These are phyloP conservation scores for Sporopachydermia quercuum DNA, from an alignment of 805 yeast species.

Conservation along the genomic window DNA sequence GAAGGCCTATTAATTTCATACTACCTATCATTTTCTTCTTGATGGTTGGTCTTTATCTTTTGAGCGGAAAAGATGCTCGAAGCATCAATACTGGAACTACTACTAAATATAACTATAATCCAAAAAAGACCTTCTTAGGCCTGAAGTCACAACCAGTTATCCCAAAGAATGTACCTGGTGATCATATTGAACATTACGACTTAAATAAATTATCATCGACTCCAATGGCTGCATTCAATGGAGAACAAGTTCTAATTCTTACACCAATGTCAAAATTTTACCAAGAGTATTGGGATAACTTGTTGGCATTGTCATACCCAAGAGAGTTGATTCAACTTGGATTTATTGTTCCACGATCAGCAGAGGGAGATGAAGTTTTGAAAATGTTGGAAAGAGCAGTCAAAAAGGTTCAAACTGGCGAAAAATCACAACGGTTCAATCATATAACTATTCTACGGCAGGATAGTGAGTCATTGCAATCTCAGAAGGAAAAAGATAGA, in stretches of 20 bases:
- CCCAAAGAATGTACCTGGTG: constrained; percentile 19
- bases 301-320: constrained; percentile 64
- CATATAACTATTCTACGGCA: constrained; percentile 84
- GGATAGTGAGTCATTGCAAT: constrained; percentile 62
- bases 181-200: constrained; percentile 73
- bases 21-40: background rate
- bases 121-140: constrained; percentile 5
- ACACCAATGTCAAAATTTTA: constrained; percentile 86
- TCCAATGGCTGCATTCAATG: constrained; percentile 54
- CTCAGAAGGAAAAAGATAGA: constrained; percentile 74
- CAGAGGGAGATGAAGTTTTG: constrained; percentile 71
- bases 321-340: constrained; percentile 78
- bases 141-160: constrained; percentile 1
- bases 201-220: constrained; percentile 66
- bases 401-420: constrained; percentile 51
- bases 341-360: constrained; percentile 73
- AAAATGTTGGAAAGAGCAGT: constrained; percentile 60
- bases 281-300: constrained; percentile 77
- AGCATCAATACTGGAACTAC: too few relatives aligned
- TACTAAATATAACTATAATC: constrained; percentile 7
- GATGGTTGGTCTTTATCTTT: background rate
- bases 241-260: constrained; percentile 72
- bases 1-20: background rate
- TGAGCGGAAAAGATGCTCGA: background rate
- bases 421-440: constrained; percentile 52